Evolutionary conservation across 495 filamentous ascomycete species (phyloP), one percentile per base, ranked within the genome.

Genomic region (Podospora pseudoanserina): DNA sequence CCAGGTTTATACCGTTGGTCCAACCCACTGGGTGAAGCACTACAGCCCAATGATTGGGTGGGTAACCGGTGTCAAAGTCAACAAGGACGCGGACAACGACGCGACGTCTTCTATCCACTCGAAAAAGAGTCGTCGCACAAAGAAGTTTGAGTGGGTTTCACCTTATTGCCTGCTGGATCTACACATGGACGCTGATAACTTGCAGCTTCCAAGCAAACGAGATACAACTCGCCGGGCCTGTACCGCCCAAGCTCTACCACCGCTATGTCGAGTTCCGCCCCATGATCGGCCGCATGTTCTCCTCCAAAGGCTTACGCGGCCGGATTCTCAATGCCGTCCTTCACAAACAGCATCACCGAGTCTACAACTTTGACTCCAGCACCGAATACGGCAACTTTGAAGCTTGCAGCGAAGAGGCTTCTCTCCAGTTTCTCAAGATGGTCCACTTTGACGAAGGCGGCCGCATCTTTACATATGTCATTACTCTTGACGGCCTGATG

Each of bases 261-360:
- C 89, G 91, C 68, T 98, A 89, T 78, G 93, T 97, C 59, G 94
- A 95, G 74, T 97, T 97, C 77, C 90, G 86, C 58, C 94, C 94
- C 20, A 92, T 96, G 72, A 90, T 98, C 53, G 91, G 91, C 20
- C 86, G 88, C 49, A 95, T 97, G 88, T 98, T 97, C 78, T 90
- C 88, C 20, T 84, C 87, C 9, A 82, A 83, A 16, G 94, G 93
- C 63, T 66, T 97, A 6, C 83, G 88, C 26, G 94, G 94, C 5
- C 86, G 87, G 27, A 84, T 97, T 69, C 80, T 97, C 32, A 90
- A 93, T 76, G 90, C 88, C 70, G 90, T 91, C 0, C 86, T 98
- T 3, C 94, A 96, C 75, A 90, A 96, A 73, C 94, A 98, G 73
- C 95, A 98, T 75, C 79, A 81, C 6, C 89, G 90, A 26, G 87